Conservation (phyloP, 331 rosid species). For the Pyrus hybrid region DNA sequence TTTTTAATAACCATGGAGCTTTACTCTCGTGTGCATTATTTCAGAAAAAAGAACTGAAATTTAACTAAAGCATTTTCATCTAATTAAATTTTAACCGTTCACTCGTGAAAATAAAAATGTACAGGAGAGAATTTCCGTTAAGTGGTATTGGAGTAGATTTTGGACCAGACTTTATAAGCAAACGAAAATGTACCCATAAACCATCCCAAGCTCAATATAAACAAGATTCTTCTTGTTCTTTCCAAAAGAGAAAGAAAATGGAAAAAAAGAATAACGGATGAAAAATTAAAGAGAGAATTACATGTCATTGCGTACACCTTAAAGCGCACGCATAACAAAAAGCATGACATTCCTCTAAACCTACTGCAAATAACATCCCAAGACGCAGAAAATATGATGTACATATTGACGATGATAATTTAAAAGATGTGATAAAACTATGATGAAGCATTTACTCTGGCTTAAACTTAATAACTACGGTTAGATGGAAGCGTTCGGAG, state of each 20-base stretch:
- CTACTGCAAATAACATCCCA: conserved; percentile 34
- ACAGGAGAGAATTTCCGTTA: too few species aligned
- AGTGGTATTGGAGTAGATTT: too few species aligned
- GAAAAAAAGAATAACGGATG: not conserved
- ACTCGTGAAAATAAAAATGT: too few species aligned
- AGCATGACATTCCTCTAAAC: conserved; percentile 27
- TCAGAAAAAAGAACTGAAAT: too few species aligned
- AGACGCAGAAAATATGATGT: conserved; percentile 11
- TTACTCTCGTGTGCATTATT: too few species aligned
- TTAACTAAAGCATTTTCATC: too few species aligned
- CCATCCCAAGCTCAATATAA: not conserved
- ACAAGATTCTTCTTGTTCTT: not conserved
- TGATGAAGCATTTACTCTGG: conserved; percentile 20
- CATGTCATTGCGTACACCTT: conserved; percentile 15
- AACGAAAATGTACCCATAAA: not conserved
- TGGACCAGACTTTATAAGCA: not conserved
- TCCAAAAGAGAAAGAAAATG: not conserved
- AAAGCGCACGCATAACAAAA: conserved; percentile 17
- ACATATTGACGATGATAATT: conserved; percentile 14
- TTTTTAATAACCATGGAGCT: too few species aligned
- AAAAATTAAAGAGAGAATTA: conserved; percentile 9
- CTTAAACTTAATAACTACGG: conserved; percentile 25
- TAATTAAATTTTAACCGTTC: too few species aligned
- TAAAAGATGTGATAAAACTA: not conserved
- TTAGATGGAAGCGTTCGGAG: not conserved